Evolutionary conservation across 768 basidiomycete genomes (phyloP), one percentile per base, ranked within the genome.

Genomic region (Naganishia onofrii): DNA sequence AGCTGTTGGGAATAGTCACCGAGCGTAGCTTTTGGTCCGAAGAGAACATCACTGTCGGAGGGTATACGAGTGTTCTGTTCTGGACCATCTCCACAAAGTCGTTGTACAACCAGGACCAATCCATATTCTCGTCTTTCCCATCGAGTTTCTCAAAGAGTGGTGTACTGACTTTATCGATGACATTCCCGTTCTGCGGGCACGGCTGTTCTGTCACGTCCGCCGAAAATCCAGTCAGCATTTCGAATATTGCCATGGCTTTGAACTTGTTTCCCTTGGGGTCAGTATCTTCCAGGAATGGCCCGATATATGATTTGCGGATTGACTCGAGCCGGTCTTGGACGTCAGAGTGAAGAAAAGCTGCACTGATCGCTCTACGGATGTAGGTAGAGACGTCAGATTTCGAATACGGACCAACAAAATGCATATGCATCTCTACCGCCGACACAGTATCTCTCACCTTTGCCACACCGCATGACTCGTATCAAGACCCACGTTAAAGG

Each of bases 181-280:
- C 12, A 36, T 36, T 36, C 12, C 42, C 42, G 13, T 15, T 42
- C 13, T 42, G 42, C 9, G 42, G 9, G 15, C 42, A 42, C 8
- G 5, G 5, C 15, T 42, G 5, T 38, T 58, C 57, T 1, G 57
- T 36, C 2, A 58, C 2, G 7, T 58, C 34, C 7, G 60, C 38
- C 7, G 36, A 44, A 28, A n/a, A 7, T 44, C 60, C 60, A n/a
- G 60, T 63, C 38, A 63, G n/a, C 60, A 63, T 63, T 44, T 63
- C n/a, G n/a, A 63, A 36, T 1, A 63, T 26, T 21, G 60, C 60
- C 60, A 63, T 63, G 36, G 29, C 38, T 17, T 63, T 63, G 42
- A 42, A 63, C 60, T 63, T 63, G 60, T 63, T 63, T 0, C 60
- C 60, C 10, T 42, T 23, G 4, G 60, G 60, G 15, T 44, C 38